Evolutionary conservation across 129 eudicot genomes (phyloP).

Genomic region (Chrysanthemum seticuspe): DNA sequence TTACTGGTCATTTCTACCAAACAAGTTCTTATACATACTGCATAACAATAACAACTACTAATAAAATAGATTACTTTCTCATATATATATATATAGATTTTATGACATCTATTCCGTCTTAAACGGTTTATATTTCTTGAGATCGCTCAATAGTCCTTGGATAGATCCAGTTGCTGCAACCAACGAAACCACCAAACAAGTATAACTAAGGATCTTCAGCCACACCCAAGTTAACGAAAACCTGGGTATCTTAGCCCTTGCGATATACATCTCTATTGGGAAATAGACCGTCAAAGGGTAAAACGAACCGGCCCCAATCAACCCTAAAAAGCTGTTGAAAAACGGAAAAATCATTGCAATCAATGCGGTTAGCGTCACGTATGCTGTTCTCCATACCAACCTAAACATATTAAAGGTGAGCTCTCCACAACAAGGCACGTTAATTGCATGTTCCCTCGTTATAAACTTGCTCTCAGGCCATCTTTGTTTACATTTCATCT

Average conservation of each 20-base stretch:
- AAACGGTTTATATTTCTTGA: constrained; percentile 64
- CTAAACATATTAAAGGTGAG: constrained; percentile 63
- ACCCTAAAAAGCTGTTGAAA: constrained; percentile 83
- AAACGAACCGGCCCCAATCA: constrained; percentile 82
- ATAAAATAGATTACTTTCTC: background rate
- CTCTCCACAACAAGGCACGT: constrained; percentile 43
- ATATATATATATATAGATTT: background rate
- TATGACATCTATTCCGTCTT: constrained; percentile 32
- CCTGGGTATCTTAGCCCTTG: constrained; percentile 62
- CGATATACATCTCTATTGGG: constrained; percentile 88
- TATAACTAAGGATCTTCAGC: constrained; percentile 63
- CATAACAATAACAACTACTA: constrained; percentile 11
- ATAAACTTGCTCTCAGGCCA: constrained; percentile 84
- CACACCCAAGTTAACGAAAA: constrained; percentile 68
- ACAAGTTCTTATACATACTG: constrained; percentile 15
- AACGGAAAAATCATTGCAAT: constrained; percentile 87
- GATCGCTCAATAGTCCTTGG: constrained; percentile 55
- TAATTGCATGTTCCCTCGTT: constrained; percentile 39
- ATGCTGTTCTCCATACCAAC: constrained; percentile 78
- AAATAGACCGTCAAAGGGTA: constrained; percentile 89
- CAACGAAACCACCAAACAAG: constrained; percentile 66
- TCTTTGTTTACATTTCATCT: constrained; percentile 37
- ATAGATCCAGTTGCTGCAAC: constrained; percentile 88
- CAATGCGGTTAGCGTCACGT: constrained; percentile 60
- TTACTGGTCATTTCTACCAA: constrained; percentile 14